Base-by-base conservation (phyloP, 2,329 filamentous ascomycete species). In the Fusarium domesticum region DNA sequence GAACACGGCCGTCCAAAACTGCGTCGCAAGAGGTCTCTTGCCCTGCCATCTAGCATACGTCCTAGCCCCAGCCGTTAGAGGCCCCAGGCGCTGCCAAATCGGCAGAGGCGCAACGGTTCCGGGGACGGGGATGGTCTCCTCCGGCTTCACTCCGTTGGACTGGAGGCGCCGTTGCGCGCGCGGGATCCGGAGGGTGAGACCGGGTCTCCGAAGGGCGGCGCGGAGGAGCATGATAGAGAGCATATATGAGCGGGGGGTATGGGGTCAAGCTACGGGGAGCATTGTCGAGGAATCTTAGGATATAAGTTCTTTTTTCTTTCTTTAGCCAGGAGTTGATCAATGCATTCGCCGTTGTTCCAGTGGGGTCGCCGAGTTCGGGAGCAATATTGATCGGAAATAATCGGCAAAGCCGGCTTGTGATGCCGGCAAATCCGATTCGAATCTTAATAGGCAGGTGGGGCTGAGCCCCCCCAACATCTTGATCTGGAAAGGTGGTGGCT, bases 1-100 rank as follows among this genome's bases (percentile, higher is more conserved):
- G 31, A 88, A 74, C 35, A 96, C 67, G 33, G 86, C 83, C 56
- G 81, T 89, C 53, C 77, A 74, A 48, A 95, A 65, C 70, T 96
- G 91, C 8, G 89, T 95, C n/a, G 77, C 70, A 61, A 89, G 87
- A 0, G 92, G 91, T 38, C 84, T 74, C 38, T 78, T 76, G 39
- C 80, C 72, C 68, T 96, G 89, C 36, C 83, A 79, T 17, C 83
- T 77, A 14, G 78, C 83, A 63, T 93, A 96, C 0, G 75, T 75
- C 51, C 75, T 66, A 16, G 74, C 75, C 0, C 70, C 68, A 25
- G 69, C 68, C 3, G 79, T 81, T 42, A 84, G 45, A 3, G 79
- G 80, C 0, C 80, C 80, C 2, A 84, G 68, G 0, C 78, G 70
- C 57, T 77, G 73, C 78, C 79, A 83, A 32, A 82, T 53, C 3